Conservation (phyloP, 371 early-diverging fungal species). For the Nematocida ironsii region DNA sequence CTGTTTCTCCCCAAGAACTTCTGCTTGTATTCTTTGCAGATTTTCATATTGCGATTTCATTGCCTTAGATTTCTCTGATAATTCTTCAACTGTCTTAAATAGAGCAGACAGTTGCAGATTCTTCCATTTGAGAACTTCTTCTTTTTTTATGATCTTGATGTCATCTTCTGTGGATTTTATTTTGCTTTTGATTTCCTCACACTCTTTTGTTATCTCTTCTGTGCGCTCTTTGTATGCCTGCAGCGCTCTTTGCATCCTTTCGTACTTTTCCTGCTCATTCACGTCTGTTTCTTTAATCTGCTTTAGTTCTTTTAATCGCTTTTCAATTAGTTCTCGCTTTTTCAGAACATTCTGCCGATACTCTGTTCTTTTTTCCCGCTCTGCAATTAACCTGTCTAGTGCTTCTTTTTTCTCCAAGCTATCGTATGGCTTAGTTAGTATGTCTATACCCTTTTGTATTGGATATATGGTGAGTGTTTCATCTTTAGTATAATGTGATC, state of each 20-base stretch:
- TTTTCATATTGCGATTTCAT: background rate
- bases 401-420: conserved; percentile 41
- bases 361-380: conserved; percentile 52
- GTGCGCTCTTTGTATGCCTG: conserved; percentile 23
- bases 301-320: conserved; percentile 24
- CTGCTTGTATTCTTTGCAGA: background rate
- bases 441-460: conserved; percentile 55
- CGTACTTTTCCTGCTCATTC: conserved; percentile 15
- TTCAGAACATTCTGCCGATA: conserved; percentile 37
- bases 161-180: conserved; percentile 20
- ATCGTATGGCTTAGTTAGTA: conserved; percentile 39
- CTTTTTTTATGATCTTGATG: conserved; percentile 28
- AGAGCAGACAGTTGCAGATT: conserved; percentile 12
- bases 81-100: background rate
- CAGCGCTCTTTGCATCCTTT: conserved; percentile 18
- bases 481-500: conserved; percentile 64
- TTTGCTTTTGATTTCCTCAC: conserved; percentile 12
- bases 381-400: conserved; percentile 37
- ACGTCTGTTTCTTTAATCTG: conserved; percentile 4
- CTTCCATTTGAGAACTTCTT: conserved; percentile 40
- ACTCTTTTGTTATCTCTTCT: conserved; percentile 25
- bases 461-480: conserved; percentile 52
- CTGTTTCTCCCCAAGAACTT: background rate
- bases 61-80: conserved; percentile 7
- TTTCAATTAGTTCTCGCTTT: conserved; percentile 26